phyloP scores from a whole-genome alignment of 2,329 filamentous ascomycete species.

The Trichoderma koningiopsis region DNA sequence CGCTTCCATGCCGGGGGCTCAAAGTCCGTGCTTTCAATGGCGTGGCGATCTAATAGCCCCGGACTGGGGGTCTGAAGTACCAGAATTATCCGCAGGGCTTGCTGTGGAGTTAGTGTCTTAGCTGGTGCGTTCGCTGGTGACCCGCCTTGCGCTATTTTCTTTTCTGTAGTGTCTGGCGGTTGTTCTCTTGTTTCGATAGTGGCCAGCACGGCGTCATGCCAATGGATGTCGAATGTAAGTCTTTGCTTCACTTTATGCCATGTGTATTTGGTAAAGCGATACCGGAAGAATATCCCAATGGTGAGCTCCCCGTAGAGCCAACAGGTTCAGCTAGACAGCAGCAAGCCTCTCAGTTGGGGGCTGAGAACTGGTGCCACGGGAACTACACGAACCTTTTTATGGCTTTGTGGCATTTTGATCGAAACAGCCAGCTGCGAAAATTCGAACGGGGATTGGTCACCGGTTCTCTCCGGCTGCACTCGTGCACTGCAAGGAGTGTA shows the following conservation, averaged over 20 bases:
- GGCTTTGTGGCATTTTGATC: not conserved
- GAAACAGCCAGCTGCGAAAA: not conserved
- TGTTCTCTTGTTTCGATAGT: slow-evolving; percentile 4
- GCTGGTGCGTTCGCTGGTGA: slow-evolving; percentile 5
- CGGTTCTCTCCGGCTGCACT: slow-evolving; percentile 3
- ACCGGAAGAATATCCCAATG: not conserved
- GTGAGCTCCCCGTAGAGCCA: not conserved
- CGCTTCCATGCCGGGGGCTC: slow-evolving; percentile 20
- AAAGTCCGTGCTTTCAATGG: slow-evolving; percentile 24
- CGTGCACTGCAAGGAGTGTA: not conserved
- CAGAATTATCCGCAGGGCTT: slow-evolving; percentile 29
- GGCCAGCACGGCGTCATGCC: not conserved
- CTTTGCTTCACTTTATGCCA: not conserved
- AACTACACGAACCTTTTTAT: not conserved
- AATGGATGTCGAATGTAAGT: not conserved
- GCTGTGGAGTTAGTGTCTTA: slow-evolving; percentile 13
- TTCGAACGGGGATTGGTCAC: not conserved
- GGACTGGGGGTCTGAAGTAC: slow-evolving; percentile 23
- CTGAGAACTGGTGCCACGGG: not conserved
- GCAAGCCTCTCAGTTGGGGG: not conserved
- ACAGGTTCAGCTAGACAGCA: not conserved
- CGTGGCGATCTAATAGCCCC: slow-evolving; percentile 28
- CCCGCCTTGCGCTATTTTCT: slow-evolving; percentile 23
- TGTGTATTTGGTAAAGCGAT: not conserved
- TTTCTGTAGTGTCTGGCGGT: not conserved